Percentiles rank a stretch among this genome's conserved stretches.
Evolutionary conservation across 2,329 filamentous ascomycete genomes (phyloP).

Genomic region (Blastomyces emzantsi): DNA sequence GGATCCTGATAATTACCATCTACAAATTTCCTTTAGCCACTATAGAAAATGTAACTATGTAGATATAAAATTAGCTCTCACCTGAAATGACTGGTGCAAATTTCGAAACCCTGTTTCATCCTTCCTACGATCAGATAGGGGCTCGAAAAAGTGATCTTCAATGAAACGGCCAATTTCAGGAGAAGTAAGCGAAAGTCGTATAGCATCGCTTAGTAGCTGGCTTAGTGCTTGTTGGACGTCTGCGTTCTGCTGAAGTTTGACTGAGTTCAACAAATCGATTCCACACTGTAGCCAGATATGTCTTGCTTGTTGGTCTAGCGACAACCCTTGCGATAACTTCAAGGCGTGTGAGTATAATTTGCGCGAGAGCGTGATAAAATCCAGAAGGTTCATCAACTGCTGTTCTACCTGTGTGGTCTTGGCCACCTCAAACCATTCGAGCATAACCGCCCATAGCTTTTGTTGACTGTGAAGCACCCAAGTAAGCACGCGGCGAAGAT

Average conservation of each 20-base stretch:
- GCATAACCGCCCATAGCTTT: constrained; percentile 26
- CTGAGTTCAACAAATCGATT: constrained; percentile 23
- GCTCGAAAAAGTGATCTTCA: constrained; percentile 22
- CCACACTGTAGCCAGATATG: constrained; percentile 26
- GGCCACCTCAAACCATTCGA: constrained; percentile 22
- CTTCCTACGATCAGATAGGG: constrained; percentile 20
- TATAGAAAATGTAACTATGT: background rate
- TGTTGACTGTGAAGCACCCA: constrained; percentile 29
- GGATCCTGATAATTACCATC: constrained; percentile 18
- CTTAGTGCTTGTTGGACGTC: constrained; percentile 26
- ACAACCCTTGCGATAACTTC: constrained; percentile 16
- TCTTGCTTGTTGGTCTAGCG: constrained; percentile 23
- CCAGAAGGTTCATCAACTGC: constrained; percentile 18
- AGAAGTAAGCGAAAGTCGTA: constrained; percentile 18
- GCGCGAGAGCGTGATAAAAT: constrained; percentile 23
- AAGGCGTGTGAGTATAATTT: constrained; percentile 20
- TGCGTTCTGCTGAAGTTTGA: constrained; percentile 19
- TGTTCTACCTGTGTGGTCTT: constrained; percentile 15
- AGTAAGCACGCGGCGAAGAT: constrained; percentile 27
- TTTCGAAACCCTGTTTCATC: constrained; percentile 16
- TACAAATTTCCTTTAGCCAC: constrained; percentile 11
- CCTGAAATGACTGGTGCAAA: constrained; percentile 27
- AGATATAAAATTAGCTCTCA: constrained; percentile 15
- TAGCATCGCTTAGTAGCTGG: constrained; percentile 24
- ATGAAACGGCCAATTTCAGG: constrained; percentile 18